Percentiles rank a stretch among this genome's conserved stretches.
phyloP scores from a whole-genome alignment of 1,284 basidiomycete species.

The Cutaneotrichosporon sp. region DNA sequence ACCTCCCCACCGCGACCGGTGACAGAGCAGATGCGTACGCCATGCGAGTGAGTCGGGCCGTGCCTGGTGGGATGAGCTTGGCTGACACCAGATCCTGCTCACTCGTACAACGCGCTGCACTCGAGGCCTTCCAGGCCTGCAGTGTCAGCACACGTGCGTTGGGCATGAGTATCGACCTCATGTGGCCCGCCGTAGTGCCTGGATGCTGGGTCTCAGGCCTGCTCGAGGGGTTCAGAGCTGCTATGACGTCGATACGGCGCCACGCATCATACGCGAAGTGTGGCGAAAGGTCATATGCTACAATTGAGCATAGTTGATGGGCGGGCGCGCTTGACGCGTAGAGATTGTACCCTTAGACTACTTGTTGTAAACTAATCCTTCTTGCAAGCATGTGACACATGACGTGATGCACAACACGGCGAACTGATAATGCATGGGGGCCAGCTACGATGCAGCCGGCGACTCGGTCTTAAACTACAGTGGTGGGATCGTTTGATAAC shows the following conservation, averaged over 20 bases:
- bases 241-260: conserved; percentile 60
- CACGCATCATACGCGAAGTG: conserved; percentile 56
- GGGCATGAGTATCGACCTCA: conserved; percentile 53
- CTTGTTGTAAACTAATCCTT: conserved; percentile 8
- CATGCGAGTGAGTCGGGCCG: too few species aligned
- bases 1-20: conserved; percentile 31
- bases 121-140: conserved; percentile 48
- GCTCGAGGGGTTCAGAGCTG: conserved; percentile 57
- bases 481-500: background rate
- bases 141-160: conserved; percentile 46
- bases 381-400: background rate
- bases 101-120: conserved; percentile 51
- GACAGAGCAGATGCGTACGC: too few species aligned
- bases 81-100: too few species aligned
- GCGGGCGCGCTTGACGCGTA: background rate
- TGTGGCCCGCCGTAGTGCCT: conserved; percentile 57
- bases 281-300: conserved; percentile 41
- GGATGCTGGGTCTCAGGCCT: conserved; percentile 55
- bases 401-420: background rate
- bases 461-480: background rate
- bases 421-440: background rate
- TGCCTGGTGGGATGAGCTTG: too few species aligned
- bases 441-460: background rate
- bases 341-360: background rate
- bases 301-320: conserved; percentile 42